Evolutionary conservation across 148 eudicot genomes (phyloP), one percentile per base, ranked within the genome.

Genomic region (Amaranthus hypochondriacus): DNA sequence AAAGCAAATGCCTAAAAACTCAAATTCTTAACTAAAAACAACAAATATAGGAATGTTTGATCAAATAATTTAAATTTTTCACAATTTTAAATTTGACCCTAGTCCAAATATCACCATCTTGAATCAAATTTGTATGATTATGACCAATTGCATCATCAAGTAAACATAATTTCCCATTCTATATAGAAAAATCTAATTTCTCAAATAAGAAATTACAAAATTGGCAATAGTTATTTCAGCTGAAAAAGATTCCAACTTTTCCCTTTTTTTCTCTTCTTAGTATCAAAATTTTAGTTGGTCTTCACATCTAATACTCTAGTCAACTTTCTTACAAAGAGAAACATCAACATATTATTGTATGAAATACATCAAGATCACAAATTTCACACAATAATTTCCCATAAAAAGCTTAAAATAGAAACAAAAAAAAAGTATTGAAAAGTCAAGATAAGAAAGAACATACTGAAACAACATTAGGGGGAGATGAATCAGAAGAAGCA

Each of bases 381-480:
- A 12, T 2, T 49, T 4, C 50, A 44, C 47, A 28, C 48, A 47
- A 71, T 56, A 48, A 13, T 28, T 58, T 8, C 54, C n/a, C 9
- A 18, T 14, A 11, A 42, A 10, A 62, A 73, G 4, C 12, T 9
- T 6, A 39, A 9, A 61, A 42, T 51, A 58, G 56, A 8, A 76
- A 4, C 18, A 51, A 13, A 47, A 43, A n/a, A 12, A 51, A 15
- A 68, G 9, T 72, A 72, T n/a, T n/a, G 2, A 50, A 54, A 51
- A 28, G 39, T 28, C 39, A 63, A 54, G 42, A 66, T 48, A 54
- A 8, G 66, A 67, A 60, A 56, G 52, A 14, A 79, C 86, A 56
- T 87, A 93, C 98, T 83, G 90, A 83, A 48, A 81, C 58, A 8
- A 77, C 49, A 62, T 96, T 75, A 56, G 96, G 83, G 15, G 87